phyloP scores from a whole-genome alignment of 2,329 filamentous ascomycete species.

The Cercospora sp. region DNA sequence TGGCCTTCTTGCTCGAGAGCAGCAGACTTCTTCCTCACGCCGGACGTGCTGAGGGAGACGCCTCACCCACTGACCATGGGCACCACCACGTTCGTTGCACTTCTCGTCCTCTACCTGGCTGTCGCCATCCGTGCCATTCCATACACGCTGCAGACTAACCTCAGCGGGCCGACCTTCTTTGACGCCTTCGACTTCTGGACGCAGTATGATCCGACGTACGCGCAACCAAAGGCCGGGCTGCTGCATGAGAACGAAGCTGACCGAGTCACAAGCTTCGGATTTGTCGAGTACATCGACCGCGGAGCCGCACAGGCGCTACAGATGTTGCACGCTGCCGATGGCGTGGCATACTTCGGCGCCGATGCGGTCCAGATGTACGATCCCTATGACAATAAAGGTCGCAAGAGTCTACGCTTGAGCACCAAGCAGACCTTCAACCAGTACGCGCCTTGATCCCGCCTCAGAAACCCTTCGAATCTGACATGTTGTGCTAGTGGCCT shows the following conservation, averaged over 20 bases:
- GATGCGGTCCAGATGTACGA: slow-evolving; percentile 34
- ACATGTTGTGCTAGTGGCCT: slow-evolving; percentile 57
- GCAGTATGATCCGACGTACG: slow-evolving; percentile 37
- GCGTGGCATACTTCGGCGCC: slow-evolving; percentile 30
- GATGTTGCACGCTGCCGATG: slow-evolving; percentile 27
- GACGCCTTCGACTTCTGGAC: slow-evolving; percentile 41
- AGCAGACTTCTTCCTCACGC: background rate
- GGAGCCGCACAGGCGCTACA: slow-evolving; percentile 35
- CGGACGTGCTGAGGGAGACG: background rate
- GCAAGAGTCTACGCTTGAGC: slow-evolving; percentile 69
- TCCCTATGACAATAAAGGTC: slow-evolving; percentile 52
- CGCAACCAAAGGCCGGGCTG: background rate
- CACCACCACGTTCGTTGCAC: slow-evolving; percentile 2
- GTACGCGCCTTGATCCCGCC: background rate
- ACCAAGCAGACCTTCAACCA: slow-evolving; percentile 57
- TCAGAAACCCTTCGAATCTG: background rate
- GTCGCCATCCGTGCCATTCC: slow-evolving; percentile 1
- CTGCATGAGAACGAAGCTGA: background rate
- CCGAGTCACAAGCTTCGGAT: slow-evolving; percentile 26
- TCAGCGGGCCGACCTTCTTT: slow-evolving; percentile 36
- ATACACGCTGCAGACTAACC: slow-evolving; percentile 24
- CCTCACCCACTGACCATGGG: background rate
- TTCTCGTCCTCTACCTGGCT: background rate
- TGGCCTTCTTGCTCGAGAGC: background rate
- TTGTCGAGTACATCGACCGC: slow-evolving; percentile 47